phyloP scores from a whole-genome alignment of 257 asterid species.

The Anisodus acutangulus region DNA sequence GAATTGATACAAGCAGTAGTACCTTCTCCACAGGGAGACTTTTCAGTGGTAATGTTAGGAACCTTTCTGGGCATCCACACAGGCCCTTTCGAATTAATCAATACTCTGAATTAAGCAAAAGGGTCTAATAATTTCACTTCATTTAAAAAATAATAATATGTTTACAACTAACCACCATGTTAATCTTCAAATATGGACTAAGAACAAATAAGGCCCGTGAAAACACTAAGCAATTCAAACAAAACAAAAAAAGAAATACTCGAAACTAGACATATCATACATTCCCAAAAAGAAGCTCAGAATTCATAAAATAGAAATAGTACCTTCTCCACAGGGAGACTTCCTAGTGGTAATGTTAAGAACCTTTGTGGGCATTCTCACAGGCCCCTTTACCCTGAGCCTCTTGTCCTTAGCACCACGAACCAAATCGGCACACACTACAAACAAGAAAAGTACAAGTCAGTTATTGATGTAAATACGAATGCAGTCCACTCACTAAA shows the following conservation, averaged over 20 bases:
- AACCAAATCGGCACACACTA: constrained; percentile 56
- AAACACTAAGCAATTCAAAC: background rate
- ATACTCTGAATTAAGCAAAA: background rate
- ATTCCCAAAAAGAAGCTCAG: background rate
- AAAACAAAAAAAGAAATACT: background rate
- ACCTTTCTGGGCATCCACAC: background rate
- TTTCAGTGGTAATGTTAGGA: background rate
- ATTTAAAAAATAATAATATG: background rate
- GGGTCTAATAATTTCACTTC: background rate
- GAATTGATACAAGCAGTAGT: background rate
- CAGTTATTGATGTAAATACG: background rate
- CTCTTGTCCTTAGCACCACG: constrained; percentile 75
- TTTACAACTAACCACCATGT: background rate
- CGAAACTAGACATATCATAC: background rate
- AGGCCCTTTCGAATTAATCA: background rate
- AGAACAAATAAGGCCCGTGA: background rate
- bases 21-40: background rate
- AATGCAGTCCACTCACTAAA: background rate
- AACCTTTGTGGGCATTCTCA: constrained; percentile 75
- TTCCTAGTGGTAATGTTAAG: constrained; percentile 71
- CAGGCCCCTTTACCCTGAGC: constrained; percentile 73
- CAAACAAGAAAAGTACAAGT: constrained; percentile 17
- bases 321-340: constrained; percentile 79
- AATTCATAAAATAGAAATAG: background rate
- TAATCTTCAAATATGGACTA: background rate